These are phyloP conservation scores for Saprolegnia diclina DNA, from an alignment of 352 stramenopile genomes.

Conservation along the genomic window DNA sequence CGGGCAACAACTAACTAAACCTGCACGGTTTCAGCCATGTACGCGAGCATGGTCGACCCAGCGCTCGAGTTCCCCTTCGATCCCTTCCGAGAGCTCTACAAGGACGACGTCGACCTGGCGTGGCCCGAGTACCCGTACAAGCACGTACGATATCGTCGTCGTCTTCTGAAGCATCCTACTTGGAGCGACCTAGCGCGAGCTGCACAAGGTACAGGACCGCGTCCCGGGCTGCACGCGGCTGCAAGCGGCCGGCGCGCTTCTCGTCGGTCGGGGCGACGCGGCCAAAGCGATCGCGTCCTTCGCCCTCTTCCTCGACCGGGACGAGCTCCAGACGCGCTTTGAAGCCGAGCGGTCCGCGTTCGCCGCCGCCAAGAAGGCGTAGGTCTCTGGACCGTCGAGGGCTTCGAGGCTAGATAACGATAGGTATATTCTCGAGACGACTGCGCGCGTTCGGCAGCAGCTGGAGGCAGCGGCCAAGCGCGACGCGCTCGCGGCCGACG, in stretches of 20 bases:
- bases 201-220: slow-evolving; percentile 47
- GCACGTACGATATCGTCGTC: slow-evolving; percentile 32
- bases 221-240: slow-evolving; percentile 28
- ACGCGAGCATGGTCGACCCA: background rate
- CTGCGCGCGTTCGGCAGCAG: slow-evolving; percentile 29
- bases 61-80: slow-evolving; percentile 51
- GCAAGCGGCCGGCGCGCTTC: slow-evolving; percentile 45
- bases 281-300: slow-evolving; percentile 42
- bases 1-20: too few species aligned
- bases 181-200: slow-evolving; percentile 26
- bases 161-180: background rate
- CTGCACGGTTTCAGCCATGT: background rate
- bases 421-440: slow-evolving; percentile 23
- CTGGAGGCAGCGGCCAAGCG: slow-evolving; percentile 38
- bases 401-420: too few species aligned
- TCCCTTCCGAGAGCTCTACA: slow-evolving; percentile 41
- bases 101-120: slow-evolving; percentile 39
- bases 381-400: slow-evolving; percentile 24
- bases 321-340: slow-evolving; percentile 35
- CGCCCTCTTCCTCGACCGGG: slow-evolving; percentile 33
- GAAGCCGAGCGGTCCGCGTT: slow-evolving; percentile 44
- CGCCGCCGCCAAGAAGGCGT: slow-evolving; percentile 39
- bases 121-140: slow-evolving; percentile 72
- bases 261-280: slow-evolving; percentile 44
- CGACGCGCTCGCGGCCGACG: slow-evolving; percentile 31